These are phyloP conservation scores for Magnusiomyces suaveolens DNA, from an alignment of 1,139 yeast species.

Conservation along the genomic window DNA sequence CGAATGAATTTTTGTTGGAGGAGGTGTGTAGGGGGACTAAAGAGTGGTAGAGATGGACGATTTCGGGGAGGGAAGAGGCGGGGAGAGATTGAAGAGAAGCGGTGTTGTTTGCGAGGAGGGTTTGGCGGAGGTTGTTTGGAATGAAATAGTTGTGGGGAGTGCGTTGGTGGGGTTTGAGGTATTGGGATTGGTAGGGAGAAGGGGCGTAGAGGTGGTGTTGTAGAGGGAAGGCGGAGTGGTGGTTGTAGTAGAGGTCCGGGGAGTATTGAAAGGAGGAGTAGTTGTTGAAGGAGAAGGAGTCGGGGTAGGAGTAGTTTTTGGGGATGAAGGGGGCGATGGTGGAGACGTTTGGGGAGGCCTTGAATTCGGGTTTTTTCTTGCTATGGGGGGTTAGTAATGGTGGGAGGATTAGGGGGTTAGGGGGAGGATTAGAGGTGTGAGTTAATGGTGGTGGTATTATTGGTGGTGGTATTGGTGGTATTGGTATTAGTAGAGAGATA, in stretches of 20 bases:
- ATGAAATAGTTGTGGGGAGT: slow-evolving; percentile 62
- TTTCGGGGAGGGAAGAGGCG: slow-evolving; percentile 57
- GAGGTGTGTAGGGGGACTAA: slow-evolving; percentile 72
- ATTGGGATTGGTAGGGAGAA: slow-evolving; percentile 53
- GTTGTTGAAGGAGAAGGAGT: neutral
- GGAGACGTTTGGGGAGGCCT: slow-evolving; percentile 18
- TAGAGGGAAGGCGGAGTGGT: slow-evolving; percentile 42
- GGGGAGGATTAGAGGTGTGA: neutral
- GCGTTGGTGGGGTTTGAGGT: slow-evolving; percentile 57
- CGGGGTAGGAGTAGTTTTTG: slow-evolving; percentile 11
- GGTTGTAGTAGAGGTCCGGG: slow-evolving; percentile 9
- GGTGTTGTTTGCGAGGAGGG: slow-evolving; percentile 63
- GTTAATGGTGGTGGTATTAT: neutral
- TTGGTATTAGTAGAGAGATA: too few species aligned
- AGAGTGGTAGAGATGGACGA: slow-evolving; percentile 76
- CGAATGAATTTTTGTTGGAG: slow-evolving; percentile 43
- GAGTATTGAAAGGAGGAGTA: slow-evolving; percentile 1
- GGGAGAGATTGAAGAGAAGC: slow-evolving; percentile 66
- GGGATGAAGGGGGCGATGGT: slow-evolving; percentile 21
- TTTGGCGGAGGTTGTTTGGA: slow-evolving; percentile 61
- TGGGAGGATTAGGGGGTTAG: neutral
- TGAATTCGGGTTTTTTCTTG: slow-evolving; percentile 2
- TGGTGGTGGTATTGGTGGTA: slow-evolving; percentile 7
- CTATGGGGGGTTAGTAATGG: neutral
- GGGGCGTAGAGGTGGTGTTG: slow-evolving; percentile 91